Evolutionary conservation across 768 basidiomycete genomes (phyloP), one percentile per base, ranked within the genome.

Genomic region (Xerocomus potaroensis): DNA sequence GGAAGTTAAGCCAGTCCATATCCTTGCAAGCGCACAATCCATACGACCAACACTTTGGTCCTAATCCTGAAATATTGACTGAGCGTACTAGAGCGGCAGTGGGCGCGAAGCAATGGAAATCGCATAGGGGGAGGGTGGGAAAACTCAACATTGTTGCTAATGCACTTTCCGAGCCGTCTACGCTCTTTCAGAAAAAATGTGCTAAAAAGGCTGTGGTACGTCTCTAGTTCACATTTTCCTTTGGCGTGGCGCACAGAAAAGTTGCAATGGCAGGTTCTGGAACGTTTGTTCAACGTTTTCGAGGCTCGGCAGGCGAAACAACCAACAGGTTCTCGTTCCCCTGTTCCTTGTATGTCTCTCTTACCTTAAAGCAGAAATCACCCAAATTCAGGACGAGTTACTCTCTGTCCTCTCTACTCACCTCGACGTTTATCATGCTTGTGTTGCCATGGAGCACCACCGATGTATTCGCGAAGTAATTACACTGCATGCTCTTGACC

Each of bases 401-500:
- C 69, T 90, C n/a, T 81, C 81, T 5, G 64, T 74, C 4, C 69
- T 88, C 23, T 81, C 77, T 27, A 75, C 81, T 1, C 75, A 91
- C 48, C 74, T 80, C 51, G 95, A 99, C 60, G 57, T 97, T 16
- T 90, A 87, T 59, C 59, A 88, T 23, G 74, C 91, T 18, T 77
- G 79, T 7, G 72, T 81, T 29, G 68, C 79, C n/a, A 69, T 84
- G 40, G 83, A 86, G 12, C 70, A 78, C n/a, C 79, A 83, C 45
- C 76, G 77, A 58, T 64, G 65, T 16, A 71, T 80, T 15, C 77
- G 90, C 32, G 83, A 91, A 61, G 81, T 80, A 1, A 75, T 84
- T 3, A 71, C 88, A 3, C 67, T 95, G 4, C 94, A 98, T 64
- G 79, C 80, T 3, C 64, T 97, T 43, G 91, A 96, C 58, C 96